Evolutionary conservation across 2,329 filamentous ascomycete genomes (phyloP).

Genomic region (Ophiostoma populinum): DNA sequence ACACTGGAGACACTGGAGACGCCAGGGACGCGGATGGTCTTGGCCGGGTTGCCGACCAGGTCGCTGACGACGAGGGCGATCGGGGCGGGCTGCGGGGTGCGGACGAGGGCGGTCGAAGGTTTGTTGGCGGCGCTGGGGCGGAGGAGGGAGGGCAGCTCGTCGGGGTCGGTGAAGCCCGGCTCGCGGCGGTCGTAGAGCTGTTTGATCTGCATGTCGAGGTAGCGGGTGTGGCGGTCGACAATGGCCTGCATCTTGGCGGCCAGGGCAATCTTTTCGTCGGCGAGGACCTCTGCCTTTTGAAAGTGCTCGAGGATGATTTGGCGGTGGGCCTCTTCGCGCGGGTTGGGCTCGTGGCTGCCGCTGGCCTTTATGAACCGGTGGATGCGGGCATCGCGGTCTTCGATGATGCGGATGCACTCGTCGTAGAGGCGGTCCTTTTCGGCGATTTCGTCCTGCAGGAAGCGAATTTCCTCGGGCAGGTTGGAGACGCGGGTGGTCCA

Average conservation of each 20-base stretch:
- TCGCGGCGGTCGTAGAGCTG: constrained; percentile 42
- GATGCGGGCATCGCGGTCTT: constrained; percentile 54
- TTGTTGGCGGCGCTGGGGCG: constrained; percentile 38
- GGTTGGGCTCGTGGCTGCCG: constrained; percentile 55
- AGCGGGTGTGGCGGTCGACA: constrained; percentile 45
- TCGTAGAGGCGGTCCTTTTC: constrained; percentile 60
- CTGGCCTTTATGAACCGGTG: constrained; percentile 70
- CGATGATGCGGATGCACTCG: constrained; percentile 51
- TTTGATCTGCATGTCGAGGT: constrained; percentile 46
- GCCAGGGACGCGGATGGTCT: constrained; percentile 1
- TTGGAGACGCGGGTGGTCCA: constrained; percentile 62
- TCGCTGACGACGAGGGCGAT: constrained; percentile 12
- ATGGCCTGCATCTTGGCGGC: constrained; percentile 43
- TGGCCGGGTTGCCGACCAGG: constrained; percentile 8
- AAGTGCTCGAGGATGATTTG: constrained; percentile 52
- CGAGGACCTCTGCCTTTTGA: constrained; percentile 49
- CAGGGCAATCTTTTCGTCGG: constrained; percentile 58
- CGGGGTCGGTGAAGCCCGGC: constrained; percentile 42
- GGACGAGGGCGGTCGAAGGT: constrained; percentile 21
- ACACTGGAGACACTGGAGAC: no score
- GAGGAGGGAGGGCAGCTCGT: constrained; percentile 46
- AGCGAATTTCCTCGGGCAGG: constrained; percentile 64
- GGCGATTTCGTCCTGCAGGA: constrained; percentile 67
- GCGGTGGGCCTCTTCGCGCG: constrained; percentile 54
- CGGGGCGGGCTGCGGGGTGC: constrained; percentile 13